Evolutionary conservation across 805 yeast species (phyloP), one percentile per base, ranked within the genome.

Genomic region (Kuraishia floccosa): DNA sequence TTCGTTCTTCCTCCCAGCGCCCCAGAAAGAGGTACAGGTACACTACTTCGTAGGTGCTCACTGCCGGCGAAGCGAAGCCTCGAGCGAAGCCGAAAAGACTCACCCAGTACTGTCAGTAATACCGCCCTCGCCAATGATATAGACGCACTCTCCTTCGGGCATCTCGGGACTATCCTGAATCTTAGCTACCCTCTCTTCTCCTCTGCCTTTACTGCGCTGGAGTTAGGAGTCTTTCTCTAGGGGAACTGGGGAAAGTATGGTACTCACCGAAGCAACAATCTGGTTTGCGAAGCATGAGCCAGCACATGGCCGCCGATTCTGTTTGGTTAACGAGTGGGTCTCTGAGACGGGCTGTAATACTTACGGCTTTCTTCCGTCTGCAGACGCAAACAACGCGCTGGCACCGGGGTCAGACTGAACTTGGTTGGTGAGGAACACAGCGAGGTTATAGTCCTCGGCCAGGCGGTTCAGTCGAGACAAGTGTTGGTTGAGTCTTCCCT

Each of bases 391-490:
- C 15, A 76, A 57, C 1, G 86, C 77, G 41, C 77, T 71, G 2
- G 89, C 91, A 37, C 86, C 89, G 5, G 86, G 89, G 49, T 81
- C 89, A 6, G 86, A 80, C 39, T 80, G 89, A 11, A 80, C 86
- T 48, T 80, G 89, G 42, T 80, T 80, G 1, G 77, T 72, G 57
- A 80, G 68, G 32, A 80, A 75, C 0, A 80, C 80, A 0, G 89
- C 89, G 31, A 78, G 62, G 32, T 83, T 83, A 50, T 72, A 80
- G 45, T 80, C 89, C 45, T 80, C 89, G 0, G 87, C 81, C 32
- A 79, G 55, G 41, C 86, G 58, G 35, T 60, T 66, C 30, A 71
- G 49, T 35, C 62, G 58, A 5, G 68, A 60, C 21, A 72, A 50
- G 53, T 70, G 75, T 36, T 71, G 77, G 34, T 71, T 71, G 28